Conservation (phyloP, 2,329 filamentous ascomycete species). For the Cytospora chrysosperma region DNA sequence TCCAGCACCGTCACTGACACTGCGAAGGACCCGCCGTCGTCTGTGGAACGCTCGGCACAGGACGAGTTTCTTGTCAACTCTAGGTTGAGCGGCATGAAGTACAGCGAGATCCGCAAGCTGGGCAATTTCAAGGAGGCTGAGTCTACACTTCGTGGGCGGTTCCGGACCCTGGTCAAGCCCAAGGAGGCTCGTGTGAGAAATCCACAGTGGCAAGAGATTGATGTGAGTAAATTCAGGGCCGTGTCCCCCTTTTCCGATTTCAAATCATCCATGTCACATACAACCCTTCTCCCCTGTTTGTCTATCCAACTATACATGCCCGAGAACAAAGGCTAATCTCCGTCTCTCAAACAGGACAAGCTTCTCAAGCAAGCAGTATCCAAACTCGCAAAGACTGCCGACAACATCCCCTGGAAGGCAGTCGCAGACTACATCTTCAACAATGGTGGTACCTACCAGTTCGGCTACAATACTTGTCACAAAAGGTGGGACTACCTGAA, state of each 20-base stretch:
- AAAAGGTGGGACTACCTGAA: conserved; percentile 55
- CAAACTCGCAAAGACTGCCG: conserved; percentile 34
- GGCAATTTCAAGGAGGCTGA: conserved; percentile 64
- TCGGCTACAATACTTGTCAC: conserved; percentile 58
- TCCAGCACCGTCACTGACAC: background rate
- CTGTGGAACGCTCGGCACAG: conserved; percentile 33
- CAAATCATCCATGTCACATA: conserved; percentile 3
- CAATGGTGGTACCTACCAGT: conserved; percentile 56
- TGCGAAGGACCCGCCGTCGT: background rate
- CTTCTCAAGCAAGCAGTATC: conserved; percentile 46
- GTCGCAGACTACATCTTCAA: conserved; percentile 53
- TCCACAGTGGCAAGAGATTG: conserved; percentile 60
- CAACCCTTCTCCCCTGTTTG: background rate
- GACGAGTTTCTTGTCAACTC: conserved; percentile 54
- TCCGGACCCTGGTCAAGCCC: conserved; percentile 63
- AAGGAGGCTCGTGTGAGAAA: conserved; percentile 62
- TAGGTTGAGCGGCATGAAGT: conserved; percentile 58
- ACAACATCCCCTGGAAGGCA: conserved; percentile 56
- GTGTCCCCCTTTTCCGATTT: background rate
- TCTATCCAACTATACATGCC: background rate
- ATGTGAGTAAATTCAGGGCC: conserved; percentile 57
- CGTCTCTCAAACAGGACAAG: conserved; percentile 36
- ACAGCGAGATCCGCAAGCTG: conserved; percentile 58
- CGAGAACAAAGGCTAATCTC: background rate
- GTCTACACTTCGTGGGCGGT: conserved; percentile 70